Percentiles rank a stretch among this genome's conserved stretches.
Evolutionary conservation across 2,329 filamentous ascomycete genomes (phyloP).

Genomic region (Albophoma yamanashiensis): DNA sequence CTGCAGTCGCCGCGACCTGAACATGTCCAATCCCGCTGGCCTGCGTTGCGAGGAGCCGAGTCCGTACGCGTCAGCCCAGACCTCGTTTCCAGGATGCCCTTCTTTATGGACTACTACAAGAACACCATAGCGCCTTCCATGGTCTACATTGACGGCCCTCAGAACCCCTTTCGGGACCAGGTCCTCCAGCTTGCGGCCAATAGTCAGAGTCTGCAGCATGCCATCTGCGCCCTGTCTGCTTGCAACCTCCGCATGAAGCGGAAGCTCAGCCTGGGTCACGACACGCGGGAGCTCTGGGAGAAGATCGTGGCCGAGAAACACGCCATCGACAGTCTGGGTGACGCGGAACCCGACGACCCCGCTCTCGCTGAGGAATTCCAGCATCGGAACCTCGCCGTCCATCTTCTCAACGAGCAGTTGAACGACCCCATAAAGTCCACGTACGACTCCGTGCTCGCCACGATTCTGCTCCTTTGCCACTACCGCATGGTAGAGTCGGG

Average conservation of each 20-base stretch:
- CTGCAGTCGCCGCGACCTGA: conserved; percentile 32
- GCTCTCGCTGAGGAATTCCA: conserved; percentile 71
- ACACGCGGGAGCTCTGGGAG: conserved; percentile 38
- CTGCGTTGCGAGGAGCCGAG: conserved; percentile 32
- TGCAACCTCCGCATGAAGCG: conserved; percentile 85
- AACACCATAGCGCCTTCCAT: conserved; percentile 86
- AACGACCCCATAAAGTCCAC: conserved; percentile 64
- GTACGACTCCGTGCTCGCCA: conserved; percentile 80
- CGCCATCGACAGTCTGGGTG: conserved; percentile 31
- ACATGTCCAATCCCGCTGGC: conserved; percentile 36
- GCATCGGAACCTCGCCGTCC: conserved; percentile 69
- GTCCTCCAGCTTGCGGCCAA: conserved; percentile 67
- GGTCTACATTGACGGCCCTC: conserved; percentile 78
- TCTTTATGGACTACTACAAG: conserved; percentile 88
- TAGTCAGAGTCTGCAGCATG: conserved; percentile 81
- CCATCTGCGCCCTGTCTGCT: conserved; percentile 77
- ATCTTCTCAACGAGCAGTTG: conserved; percentile 73
- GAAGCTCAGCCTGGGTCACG: conserved; percentile 51
- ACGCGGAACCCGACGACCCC: conserved; percentile 47
- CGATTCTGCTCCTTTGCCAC: conserved; percentile 76
- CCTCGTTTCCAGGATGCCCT: conserved; percentile 69
- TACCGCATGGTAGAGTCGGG: conserved; percentile 92
- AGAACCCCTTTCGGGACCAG: conserved; percentile 78
- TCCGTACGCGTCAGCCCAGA: conserved; percentile 45
- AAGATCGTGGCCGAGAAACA: conserved; percentile 35